These are phyloP conservation scores for sweet orange (Citrus sinensis) DNA, from an alignment of 345 rosid genomes.

Conservation along the genomic window DVS_A1.0 CM039165.1:22868001-22868500, in stretches of 20 bases:
- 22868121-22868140: neutral
- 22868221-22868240: neutral
- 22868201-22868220: neutral
- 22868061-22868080: neutral
- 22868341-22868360: neutral
- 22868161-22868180: neutral
- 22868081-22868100: neutral
- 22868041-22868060: neutral
- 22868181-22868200: neutral
- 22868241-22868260: neutral
- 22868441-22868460: neutral
- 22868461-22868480: neutral
- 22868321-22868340: neutral
- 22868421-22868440: neutral
- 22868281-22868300: neutral
- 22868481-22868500: neutral
- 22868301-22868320: neutral
- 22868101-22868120: neutral
- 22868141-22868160: neutral
- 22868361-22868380: neutral
- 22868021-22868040: neutral
- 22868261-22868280: neutral
- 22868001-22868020: neutral
- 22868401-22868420: neutral
- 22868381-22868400: neutral